Evolutionary conservation across 2,329 filamentous ascomycete genomes (phyloP).

Genomic region (Septoria linicola): DNA sequence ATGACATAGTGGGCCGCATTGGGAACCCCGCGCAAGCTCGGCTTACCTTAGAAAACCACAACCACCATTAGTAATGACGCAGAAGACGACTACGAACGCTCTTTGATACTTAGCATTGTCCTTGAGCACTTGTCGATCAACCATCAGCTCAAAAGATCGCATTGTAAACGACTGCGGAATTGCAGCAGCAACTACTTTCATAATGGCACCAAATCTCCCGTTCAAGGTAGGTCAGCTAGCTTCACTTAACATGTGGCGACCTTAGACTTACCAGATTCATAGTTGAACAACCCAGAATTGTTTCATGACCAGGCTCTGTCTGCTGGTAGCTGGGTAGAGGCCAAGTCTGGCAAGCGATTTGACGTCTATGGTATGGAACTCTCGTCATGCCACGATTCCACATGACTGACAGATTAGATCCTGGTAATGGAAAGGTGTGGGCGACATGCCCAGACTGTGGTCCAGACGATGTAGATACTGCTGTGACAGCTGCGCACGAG

Average conservation of each 20-base stretch:
- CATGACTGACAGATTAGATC: constrained; percentile 42
- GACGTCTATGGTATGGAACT: constrained; percentile 51
- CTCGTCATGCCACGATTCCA: neutral
- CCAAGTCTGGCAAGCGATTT: constrained; percentile 58
- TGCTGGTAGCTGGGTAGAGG: constrained; percentile 55
- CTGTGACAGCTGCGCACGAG: constrained; percentile 59
- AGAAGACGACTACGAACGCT: constrained; percentile 7
- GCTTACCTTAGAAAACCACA: constrained; percentile 8
- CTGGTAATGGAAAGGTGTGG: constrained; percentile 52
- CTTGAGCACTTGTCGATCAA: neutral
- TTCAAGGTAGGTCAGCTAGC: constrained; percentile 43
- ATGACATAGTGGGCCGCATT: constrained; percentile 14
- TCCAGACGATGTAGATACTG: constrained; percentile 60
- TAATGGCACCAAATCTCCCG: constrained; percentile 41
- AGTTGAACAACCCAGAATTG: constrained; percentile 56
- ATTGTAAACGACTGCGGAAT: constrained; percentile 11
- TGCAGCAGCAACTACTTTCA: constrained; percentile 12
- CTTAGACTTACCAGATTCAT: constrained; percentile 9
- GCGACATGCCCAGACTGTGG: constrained; percentile 49
- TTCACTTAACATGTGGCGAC: neutral
- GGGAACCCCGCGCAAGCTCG: constrained; percentile 21
- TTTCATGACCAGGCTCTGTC: constrained; percentile 56
- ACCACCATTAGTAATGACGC: constrained; percentile 16
- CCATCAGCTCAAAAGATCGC: neutral
- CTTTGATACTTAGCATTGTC: neutral